Evolutionary conservation across 306 rosid genomes (phyloP), one percentile per base, ranked within the genome.

Genomic region (Corylus americana): DNA sequence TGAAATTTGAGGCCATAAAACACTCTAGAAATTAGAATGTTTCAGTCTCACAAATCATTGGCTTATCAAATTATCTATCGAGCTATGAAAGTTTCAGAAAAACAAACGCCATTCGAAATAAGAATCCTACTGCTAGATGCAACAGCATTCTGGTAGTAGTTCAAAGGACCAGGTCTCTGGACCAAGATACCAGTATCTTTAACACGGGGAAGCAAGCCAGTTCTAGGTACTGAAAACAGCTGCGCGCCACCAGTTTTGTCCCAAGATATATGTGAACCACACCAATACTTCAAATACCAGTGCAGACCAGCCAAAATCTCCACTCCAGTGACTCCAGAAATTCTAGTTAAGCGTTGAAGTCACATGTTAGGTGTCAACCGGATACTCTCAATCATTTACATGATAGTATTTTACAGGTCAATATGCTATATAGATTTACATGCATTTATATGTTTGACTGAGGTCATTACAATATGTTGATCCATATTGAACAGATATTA

Each of bases 131-230:
- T 92, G 84, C 98, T 92, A 58, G 97, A 94, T 31, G 98, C 89
- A 83, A 94, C 97, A 27, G 98, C 97, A 81, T 94, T 94, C 83
- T 94, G 98, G 85, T 94, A 92, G 84, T 94, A 92, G 87, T 74
- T 92, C 96, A 91, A 90, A 0, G 97, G 98, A 84, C 88, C 27
- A 57, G 96, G 94, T 80, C 97, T 88, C 90, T 39, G 86, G 81
- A 90, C 79, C 27, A 75, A 77, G 78, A 94, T 66, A 51, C 92
- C 97, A 1, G 70, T 70, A 22, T 79, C 87, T 27, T 57, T 72
- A 73, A 92, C 87, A 55, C 83, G 86, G 12, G 97, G 91, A 7
- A 92, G 89, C 25, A 83, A 78, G 50, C 96, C 92, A 11, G 81
- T 50, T 76, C 89, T 83, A 11, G 92, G 97, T 18, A 89, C 84